Evolutionary conservation across 495 filamentous ascomycete species (phyloP), one percentile per base, ranked within the genome.

Genomic region (Podospora fimiseda): DNA sequence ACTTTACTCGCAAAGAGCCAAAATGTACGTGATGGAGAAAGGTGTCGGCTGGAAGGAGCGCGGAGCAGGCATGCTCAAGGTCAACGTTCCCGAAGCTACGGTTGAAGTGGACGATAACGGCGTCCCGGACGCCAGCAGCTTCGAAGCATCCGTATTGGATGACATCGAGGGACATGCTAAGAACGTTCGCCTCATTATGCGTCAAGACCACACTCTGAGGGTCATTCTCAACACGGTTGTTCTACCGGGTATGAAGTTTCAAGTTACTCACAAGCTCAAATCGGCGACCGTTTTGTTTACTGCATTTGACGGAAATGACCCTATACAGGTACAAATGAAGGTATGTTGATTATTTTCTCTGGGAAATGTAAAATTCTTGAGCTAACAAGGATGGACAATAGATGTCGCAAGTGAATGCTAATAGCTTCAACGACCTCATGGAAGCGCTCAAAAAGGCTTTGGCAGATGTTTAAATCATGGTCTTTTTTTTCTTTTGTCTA

Each of bases 211-310:
- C 38, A 87, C 85, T 4, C 77, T 86, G 49, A 80, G 88, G n/a
- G 84, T 95, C n/a, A 82, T 93, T 61, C 75, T 96, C 37, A 96
- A 96, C 67, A 85, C 84, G 3, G 78, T 81, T 1, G 73, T 96
- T 50, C 79, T 86, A 43, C 83, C 85, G 58, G 78, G 80, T 4
- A 86, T 91, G 80, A 78, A 78, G 33, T 83, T 88, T 59, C 81
- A 86, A 24, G 82, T 87, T 18, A 86, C 81, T 56, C 76, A 80
- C 46, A 75, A 85, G 44, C 68, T 80, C 39, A 78, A 86, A 55
- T 74, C 81, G 16, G 81, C 72, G 2, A 65, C 58, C 24, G 63
- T 80, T 6, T 50, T 80, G 22, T 81, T 81, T 55, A 80, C 75
- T 1, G 77, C 76, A 3, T 75, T 84, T 54, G 75, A 85, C 44